These are phyloP conservation scores for Elongisporangium prolatum DNA, from an alignment of 352 stramenopile genomes.

Conservation along the genomic window DNA sequence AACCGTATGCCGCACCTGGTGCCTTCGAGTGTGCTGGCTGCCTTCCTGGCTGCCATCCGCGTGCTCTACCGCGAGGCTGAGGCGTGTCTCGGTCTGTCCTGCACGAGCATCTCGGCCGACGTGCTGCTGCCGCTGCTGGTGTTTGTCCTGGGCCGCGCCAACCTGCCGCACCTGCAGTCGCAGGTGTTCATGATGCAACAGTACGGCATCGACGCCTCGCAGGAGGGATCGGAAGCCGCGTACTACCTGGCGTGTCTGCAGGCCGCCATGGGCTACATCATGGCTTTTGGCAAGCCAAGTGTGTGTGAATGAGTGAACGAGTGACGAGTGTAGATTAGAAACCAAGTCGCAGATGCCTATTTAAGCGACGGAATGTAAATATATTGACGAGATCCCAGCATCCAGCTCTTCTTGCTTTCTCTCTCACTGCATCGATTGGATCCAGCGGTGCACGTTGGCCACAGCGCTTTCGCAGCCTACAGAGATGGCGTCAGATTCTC, in stretches of 20 bases:
- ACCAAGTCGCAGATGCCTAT: constrained; percentile 15
- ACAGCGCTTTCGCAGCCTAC: constrained; percentile 29
- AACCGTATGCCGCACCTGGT: constrained; percentile 69
- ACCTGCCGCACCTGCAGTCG: constrained; percentile 68
- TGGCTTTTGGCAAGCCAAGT: constrained; percentile 23
- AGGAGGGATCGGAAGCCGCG: constrained; percentile 69
- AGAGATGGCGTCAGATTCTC: not conserved
- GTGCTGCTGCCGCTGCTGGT: constrained; percentile 74
- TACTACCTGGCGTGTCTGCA: constrained; percentile 83
- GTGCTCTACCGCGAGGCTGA: constrained; percentile 65
- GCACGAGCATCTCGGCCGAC: constrained; percentile 66
- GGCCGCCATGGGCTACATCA: constrained; percentile 77
- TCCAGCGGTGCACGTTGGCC: constrained; percentile 63
- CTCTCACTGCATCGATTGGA: constrained; percentile 55
- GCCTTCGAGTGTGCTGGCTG: constrained; percentile 54
- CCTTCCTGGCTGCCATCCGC: constrained; percentile 60
- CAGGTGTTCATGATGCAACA: constrained; percentile 80
- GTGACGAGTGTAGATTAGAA: constrained; percentile 4
- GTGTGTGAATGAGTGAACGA: constrained; percentile 8
- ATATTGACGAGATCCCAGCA: constrained; percentile 14
- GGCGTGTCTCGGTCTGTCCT: constrained; percentile 32
- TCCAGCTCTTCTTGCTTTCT: constrained; percentile 4
- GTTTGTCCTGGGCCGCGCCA: constrained; percentile 59
- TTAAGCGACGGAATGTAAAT: constrained; percentile 28
- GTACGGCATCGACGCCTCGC: constrained; percentile 61